Evolutionary conservation across 2,329 filamentous ascomycete species (phyloP).

Genomic region (Diplocarpon mali): DNA sequence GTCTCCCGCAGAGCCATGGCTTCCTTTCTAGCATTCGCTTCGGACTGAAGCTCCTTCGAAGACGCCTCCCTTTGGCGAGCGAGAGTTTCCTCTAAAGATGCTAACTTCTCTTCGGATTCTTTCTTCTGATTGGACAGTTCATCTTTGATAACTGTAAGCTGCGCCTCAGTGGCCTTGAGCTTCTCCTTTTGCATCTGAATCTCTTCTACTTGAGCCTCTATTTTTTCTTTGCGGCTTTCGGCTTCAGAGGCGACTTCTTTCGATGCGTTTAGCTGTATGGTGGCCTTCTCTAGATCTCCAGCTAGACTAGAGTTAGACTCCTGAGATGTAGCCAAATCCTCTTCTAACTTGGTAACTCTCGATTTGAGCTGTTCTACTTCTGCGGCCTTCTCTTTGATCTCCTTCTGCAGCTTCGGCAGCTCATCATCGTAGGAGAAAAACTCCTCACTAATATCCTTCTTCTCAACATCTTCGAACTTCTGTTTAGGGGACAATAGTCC

Average conservation of each 20-base stretch:
- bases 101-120: slow-evolving; percentile 15
- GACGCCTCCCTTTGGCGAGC: slow-evolving; percentile 11
- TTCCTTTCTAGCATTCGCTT: slow-evolving; percentile 14
- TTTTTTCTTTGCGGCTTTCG: slow-evolving; percentile 13
- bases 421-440: slow-evolving; percentile 92
- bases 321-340: slow-evolving; percentile 59
- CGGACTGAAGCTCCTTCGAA: slow-evolving; percentile 11
- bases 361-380: slow-evolving; percentile 60
- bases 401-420: slow-evolving; percentile 66
- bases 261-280: slow-evolving; percentile 53
- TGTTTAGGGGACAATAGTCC: slow-evolving; percentile 40
- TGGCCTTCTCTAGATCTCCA: slow-evolving; percentile 30
- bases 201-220: slow-evolving; percentile 20
- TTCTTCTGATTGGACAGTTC: slow-evolving; percentile 18
- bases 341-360: slow-evolving; percentile 57
- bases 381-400: slow-evolving; percentile 57
- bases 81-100: slow-evolving; percentile 14
- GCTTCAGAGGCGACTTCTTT: slow-evolving; percentile 45
- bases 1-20: slow-evolving; percentile 13
- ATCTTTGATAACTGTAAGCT: slow-evolving; percentile 16
- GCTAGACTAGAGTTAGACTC: slow-evolving; percentile 60
- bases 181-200: slow-evolving; percentile 22
- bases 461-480: slow-evolving; percentile 29
- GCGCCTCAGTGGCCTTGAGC: slow-evolving; percentile 17
- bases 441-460: slow-evolving; percentile 44